Evolutionary conservation across 129 eudicot genomes (phyloP), one percentile per base, ranked within the genome.

Genomic region (sunflower (Helianthus annuus)): DNA sequence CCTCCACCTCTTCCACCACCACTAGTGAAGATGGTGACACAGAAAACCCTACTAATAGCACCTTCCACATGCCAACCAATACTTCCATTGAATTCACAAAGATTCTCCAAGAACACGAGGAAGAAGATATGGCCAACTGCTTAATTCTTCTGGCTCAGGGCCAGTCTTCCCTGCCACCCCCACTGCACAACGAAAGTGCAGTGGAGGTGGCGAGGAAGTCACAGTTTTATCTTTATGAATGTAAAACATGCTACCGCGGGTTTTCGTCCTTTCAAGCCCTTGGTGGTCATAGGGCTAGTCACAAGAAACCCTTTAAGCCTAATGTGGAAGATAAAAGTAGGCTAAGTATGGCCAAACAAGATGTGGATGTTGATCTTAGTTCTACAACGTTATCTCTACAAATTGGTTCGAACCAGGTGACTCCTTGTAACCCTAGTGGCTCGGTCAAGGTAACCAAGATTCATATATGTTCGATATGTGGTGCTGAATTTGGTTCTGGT

Each of bases 241-340:
- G 98, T 84, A 92, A 92, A 59, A 92, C 96, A 12, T 92, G 98
- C 67, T 71, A 78, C 68, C 77, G 86, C 2, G 67, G 84, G 70
- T 92, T 92, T 75, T 74, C 86, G 24, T 92, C 98, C 1, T 92
- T 92, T 65, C 98, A 92, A 80, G 98, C 98, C 0, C 88, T 92
- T 7, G 98, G 98, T 5, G 98, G 98, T 34, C 98, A 92, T 74
- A 68, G 98, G 64, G 98, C 98, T 0, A 89, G 98, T 69, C 98
- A 92, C 71, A 92, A 85, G 84, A 89, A 84, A 66, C 95, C 91
- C 9, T 87, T 89, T 3, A 88, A 85, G 58, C 27, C 74, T 13
- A 24, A 29, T 17, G 5, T 49, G 38, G 86, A 83, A 5, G 72
- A 76, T 0, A 74, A 78, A 12, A 72, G 27, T 56, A 66, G 48